Evolutionary conservation across 768 basidiomycete species (phyloP).

Genomic region (Mycena haematopus): DNA sequence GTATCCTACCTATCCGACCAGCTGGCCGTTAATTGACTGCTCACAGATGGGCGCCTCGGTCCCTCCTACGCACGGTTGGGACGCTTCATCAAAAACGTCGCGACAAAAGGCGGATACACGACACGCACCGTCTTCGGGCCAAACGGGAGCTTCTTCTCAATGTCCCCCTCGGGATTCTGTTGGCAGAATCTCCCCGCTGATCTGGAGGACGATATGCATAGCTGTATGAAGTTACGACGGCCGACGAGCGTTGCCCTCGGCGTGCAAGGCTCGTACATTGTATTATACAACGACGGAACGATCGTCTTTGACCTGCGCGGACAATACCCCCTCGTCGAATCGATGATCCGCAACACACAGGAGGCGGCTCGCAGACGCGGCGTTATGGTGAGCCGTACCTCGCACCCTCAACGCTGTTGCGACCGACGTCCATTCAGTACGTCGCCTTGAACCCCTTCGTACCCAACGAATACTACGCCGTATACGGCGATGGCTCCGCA

Average conservation of each 20-base stretch:
- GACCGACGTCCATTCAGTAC: too few relatives aligned
- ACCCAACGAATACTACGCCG: slow-evolving; percentile 10
- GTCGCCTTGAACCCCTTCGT: slow-evolving; percentile 11
- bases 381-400: not conserved
- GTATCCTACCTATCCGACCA: not conserved
- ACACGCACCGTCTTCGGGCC: not conserved
- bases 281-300: not conserved
- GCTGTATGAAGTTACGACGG: not conserved
- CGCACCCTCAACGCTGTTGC: not conserved
- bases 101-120: not conserved
- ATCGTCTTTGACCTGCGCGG: not conserved
- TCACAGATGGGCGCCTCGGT: not conserved
- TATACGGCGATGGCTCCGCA: slow-evolving; percentile 11
- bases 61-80: not conserved
- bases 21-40: too few relatives aligned
- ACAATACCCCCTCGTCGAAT: not conserved
- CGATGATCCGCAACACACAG: not conserved
- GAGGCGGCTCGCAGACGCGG: not conserved
- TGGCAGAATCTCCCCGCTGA: not conserved
- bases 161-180: not conserved
- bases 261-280: not conserved
- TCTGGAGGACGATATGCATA: not conserved
- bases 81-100: not conserved
- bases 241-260: not conserved
- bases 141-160: not conserved